phyloP scores from a whole-genome alignment of 2,329 filamentous ascomycete species.

The Tolypocladium endophyticum region DNA sequence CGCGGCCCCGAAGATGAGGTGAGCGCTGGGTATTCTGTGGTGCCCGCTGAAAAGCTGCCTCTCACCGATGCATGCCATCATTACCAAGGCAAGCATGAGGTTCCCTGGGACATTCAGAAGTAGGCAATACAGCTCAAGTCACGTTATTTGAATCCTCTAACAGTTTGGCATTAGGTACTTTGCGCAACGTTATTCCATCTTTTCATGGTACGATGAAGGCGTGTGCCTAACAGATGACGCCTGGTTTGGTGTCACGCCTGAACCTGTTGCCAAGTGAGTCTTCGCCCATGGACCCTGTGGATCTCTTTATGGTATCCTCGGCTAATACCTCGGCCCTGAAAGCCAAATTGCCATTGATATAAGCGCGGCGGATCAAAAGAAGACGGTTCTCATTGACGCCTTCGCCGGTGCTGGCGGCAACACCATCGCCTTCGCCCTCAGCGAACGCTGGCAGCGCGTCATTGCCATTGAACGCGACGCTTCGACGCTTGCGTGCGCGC shows the following conservation, averaged over 20 bases:
- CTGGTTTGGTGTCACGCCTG: conserved; percentile 95
- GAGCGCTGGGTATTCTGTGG: conserved; percentile 19
- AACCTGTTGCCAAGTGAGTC: conserved; percentile 71
- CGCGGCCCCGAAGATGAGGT: conserved; percentile 5
- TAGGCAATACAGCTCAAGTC: conserved; percentile 26
- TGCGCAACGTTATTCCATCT: conserved; percentile 79
- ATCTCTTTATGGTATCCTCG: not conserved
- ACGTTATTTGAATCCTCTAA: not conserved
- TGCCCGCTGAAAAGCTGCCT: conserved; percentile 33
- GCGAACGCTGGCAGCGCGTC: conserved; percentile 67
- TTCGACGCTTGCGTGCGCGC: conserved; percentile 74
- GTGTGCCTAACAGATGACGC: conserved; percentile 86
- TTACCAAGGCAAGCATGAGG: conserved; percentile 58
- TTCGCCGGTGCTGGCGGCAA: conserved; percentile 93
- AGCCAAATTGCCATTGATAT: conserved; percentile 53
- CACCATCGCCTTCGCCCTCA: conserved; percentile 83
- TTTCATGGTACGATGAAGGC: conserved; percentile 76
- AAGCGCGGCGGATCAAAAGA: conserved; percentile 39
- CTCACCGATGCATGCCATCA: conserved; percentile 61
- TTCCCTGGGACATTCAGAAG: conserved; percentile 81
- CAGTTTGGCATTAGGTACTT: conserved; percentile 59
- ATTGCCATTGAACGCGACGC: conserved; percentile 83
- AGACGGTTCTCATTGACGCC: conserved; percentile 67
- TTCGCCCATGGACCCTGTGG: not conserved
- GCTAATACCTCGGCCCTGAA: not conserved